Percentiles rank a stretch among this genome's conserved stretches.
phyloP scores from a whole-genome alignment of 2,329 filamentous ascomycete species.

The Aspergillus amoenus region DNA sequence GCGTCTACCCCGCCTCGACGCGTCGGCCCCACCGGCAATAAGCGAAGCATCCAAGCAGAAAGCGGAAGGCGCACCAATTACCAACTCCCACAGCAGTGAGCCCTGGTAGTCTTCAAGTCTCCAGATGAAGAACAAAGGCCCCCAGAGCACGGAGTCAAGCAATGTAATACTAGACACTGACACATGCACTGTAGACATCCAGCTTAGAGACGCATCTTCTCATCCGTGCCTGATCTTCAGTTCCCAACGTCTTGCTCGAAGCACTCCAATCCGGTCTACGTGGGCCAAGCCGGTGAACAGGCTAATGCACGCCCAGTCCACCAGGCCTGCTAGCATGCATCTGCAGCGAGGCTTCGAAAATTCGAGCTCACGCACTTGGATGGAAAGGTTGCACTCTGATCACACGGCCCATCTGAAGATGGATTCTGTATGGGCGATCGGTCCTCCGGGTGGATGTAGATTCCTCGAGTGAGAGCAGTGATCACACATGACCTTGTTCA shows the following conservation, averaged over 20 bases:
- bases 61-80: background rate
- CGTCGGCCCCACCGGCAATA: conserved; percentile 12
- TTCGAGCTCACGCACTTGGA: conserved; percentile 8
- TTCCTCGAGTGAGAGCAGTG: background rate
- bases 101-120: no score
- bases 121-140: background rate
- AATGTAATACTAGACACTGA: no score
- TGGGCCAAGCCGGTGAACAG: conserved; percentile 3
- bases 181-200: background rate
- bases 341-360: conserved; percentile 20
- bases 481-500: background rate
- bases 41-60: conserved; percentile 3
- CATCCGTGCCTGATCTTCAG: background rate
- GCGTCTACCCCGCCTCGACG: conserved; percentile 21
- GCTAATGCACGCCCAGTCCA: conserved; percentile 24
- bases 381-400: conserved; percentile 5
- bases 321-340: conserved; percentile 18
- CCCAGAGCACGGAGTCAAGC: background rate
- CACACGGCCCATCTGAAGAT: conserved; percentile 9
- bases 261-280: conserved; percentile 1
- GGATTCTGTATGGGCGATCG: conserved; percentile 1
- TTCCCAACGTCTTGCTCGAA: background rate
- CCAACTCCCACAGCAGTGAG: no score
- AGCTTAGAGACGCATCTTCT: background rate
- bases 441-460: background rate